Conservation (phyloP, 805 yeast species). For the Saccharomycopsis selenospora region DNA sequence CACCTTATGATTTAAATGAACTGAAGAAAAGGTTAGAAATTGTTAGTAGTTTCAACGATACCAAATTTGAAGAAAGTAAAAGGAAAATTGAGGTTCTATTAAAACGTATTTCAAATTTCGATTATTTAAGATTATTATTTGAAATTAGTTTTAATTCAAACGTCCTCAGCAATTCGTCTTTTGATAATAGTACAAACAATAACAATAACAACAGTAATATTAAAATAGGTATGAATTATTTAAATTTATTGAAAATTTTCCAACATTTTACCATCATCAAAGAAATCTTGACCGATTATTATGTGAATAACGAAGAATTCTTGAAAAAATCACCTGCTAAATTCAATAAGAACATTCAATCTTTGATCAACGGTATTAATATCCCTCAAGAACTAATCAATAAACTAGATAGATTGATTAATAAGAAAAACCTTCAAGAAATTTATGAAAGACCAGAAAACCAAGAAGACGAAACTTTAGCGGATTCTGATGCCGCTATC, state of each 20-base stretch:
- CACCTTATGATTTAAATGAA: constrained; percentile 53
- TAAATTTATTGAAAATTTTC: constrained; percentile 29
- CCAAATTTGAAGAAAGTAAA: constrained; percentile 24
- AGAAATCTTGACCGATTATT: constrained; percentile 64
- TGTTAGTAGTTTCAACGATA: constrained; percentile 37
- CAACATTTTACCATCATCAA: constrained; percentile 58
- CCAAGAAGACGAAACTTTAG: background rate
- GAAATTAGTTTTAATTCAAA: constrained; percentile 17
- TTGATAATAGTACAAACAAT: background rate
- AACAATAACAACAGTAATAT: constrained; percentile 28
- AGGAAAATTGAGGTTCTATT: constrained; percentile 5
- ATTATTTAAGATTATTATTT: constrained; percentile 54
- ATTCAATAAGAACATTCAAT: constrained; percentile 25
- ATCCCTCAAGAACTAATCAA: constrained; percentile 37
- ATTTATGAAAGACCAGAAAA: constrained; percentile 14
- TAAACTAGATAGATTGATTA: constrained; percentile 36
- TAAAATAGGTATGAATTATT: constrained; percentile 26
- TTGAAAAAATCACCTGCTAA: constrained; percentile 23
- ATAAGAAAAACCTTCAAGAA: constrained; percentile 30
- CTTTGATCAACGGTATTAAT: constrained; percentile 27
- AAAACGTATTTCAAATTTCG: constrained; percentile 33
- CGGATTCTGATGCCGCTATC: constrained; percentile 2
- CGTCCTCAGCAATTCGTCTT: background rate
- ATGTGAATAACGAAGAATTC: background rate
- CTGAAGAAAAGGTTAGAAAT: constrained; percentile 49